Evolutionary conservation across 1,284 basidiomycete species (phyloP).

Genomic region (Cutaneotrichosporon sp.): DNA sequence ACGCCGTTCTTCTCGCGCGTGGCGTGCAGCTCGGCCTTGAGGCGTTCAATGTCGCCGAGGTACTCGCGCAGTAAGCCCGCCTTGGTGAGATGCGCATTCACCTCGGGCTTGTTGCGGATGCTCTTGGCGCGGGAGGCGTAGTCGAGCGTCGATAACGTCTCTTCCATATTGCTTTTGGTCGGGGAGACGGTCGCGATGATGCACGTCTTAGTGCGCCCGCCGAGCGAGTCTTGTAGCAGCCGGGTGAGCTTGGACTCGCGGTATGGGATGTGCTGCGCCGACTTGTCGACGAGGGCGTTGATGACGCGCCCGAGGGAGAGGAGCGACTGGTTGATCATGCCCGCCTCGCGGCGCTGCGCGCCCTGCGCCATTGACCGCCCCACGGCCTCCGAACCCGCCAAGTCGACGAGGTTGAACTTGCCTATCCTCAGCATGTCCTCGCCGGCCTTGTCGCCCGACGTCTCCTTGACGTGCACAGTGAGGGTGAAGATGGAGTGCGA

Average conservation of each 20-base stretch:
- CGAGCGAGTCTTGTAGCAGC: conserved; percentile 95
- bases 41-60: conserved; percentile 88
- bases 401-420: conserved; percentile 95
- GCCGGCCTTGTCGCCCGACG: conserved; percentile 60
- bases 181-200: conserved; percentile 96
- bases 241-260: conserved; percentile 88
- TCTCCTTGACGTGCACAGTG: conserved; percentile 90
- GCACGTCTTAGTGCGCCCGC: conserved; percentile 97
- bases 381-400: conserved; percentile 98
- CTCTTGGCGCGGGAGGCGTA: conserved; percentile 96
- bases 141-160: conserved; percentile 96
- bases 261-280: conserved; percentile 83
- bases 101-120: conserved; percentile 92
- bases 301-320: conserved; percentile 96
- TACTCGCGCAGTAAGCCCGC: conserved; percentile 93
- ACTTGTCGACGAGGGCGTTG: conserved; percentile 91
- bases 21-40: conserved; percentile 84
- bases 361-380: conserved; percentile 94
- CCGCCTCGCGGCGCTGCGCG: conserved; percentile 92
- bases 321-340: conserved; percentile 98
- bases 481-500: conserved; percentile 99
- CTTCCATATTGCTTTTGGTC: conserved; percentile 89
- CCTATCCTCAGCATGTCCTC: conserved; percentile 91
- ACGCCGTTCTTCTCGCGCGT: conserved; percentile 94
- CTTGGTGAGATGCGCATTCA: conserved; percentile 92